Evolutionary conservation across 805 yeast species (phyloP), one percentile per base, ranked within the genome.

Genomic region (Limtongozyma cylindracea): DNA sequence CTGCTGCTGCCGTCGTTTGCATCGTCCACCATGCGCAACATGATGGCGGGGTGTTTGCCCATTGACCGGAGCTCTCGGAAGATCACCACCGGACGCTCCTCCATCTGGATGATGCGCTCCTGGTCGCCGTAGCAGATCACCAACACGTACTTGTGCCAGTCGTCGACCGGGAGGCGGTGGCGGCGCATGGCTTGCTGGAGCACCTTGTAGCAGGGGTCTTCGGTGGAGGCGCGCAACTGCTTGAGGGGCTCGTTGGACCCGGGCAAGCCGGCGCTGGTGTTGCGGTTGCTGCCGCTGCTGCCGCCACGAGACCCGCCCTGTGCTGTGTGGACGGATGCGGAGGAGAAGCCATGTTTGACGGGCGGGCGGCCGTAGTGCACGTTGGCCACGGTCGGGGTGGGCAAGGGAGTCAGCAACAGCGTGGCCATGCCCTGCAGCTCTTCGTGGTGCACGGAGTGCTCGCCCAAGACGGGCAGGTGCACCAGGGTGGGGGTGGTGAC

Each of bases 111-210:
- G 7, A 80, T 63, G 14, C 94, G 50, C 37, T 84, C 95, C 35
- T 72, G 72, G 39, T 80, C 93, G 12, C 88, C 93, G 38, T 77
- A 80, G 37, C 91, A 73, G 10, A 84, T 73, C 10, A 82, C 80
- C 23, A 84, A 48, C 2, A 82, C 92, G 38, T 80, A 84, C 34
- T 77, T 72, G 23, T 73, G 57, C 82, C 93, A 74, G 37, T 78
- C 93, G 23, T 63, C 69, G 16, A 64, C 61, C 20, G 64, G 66
- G 21, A 84, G 55, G 27, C 67, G 68, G 45, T 82, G 91, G 28
- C 91, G 57, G 31, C 69, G 64, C 73, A 78, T 69, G 4, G 93
- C 94, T 17, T 72, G 77, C 35, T 76, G 91, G 21, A 88, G 47
- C 12, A 84, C 71, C 39, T 74, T 74, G 33, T 72, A 67, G 39